Evolutionary conservation across 2,329 filamentous ascomycete genomes (phyloP), one percentile per base, ranked within the genome.

Genomic region (Didymellaceae sp.): DNA sequence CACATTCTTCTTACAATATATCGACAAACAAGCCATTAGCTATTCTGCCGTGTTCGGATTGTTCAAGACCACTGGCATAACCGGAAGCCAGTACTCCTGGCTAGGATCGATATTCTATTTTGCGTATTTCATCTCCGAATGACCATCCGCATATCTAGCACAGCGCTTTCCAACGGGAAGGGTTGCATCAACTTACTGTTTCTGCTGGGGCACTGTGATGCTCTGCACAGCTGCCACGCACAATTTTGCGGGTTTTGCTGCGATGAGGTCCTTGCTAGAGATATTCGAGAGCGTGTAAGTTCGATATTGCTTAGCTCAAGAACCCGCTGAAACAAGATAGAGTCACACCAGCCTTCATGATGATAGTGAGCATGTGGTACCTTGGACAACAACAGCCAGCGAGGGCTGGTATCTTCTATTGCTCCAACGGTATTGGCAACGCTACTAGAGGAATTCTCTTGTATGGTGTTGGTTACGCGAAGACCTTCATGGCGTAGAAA

Each of bases 31-130:
- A 56, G 78, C 80, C 0, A 67, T 83, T 5, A 75, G 76, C 1
- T 84, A 83, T 60, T 76, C 78, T 0, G 81, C 82, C 1, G 79
- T 84, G 0, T 84, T 84, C 54, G 82, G 84, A 39, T 70, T 84
- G 0, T 79, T 83, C 54, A 65, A 68, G 9, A 75, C 75, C 14
- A 82, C 80, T 0, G 67, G 75, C 20, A 81, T 82, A 57, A 75
- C 67, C 1, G 63, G 71, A 11, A 69, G 71, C 1, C 68, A 82
- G 42, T 85, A 84, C 53, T 75, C 75, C 32, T 83, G 81, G 79
- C 74, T 82, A 17, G 78, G 78, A 2, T 79, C 75, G 18, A 78
- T 83, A 5, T 84, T 83, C 61, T 84, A 83, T 52, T 73, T 84
- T 14, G 80, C 57, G 4, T 65, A 64, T 26, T 46, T 65, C 9